Percentiles rank a stretch among this genome's conserved stretches.
Conservation (phyloP, 805 yeast species). For the Zygosaccharomyces bisporus region DNA sequence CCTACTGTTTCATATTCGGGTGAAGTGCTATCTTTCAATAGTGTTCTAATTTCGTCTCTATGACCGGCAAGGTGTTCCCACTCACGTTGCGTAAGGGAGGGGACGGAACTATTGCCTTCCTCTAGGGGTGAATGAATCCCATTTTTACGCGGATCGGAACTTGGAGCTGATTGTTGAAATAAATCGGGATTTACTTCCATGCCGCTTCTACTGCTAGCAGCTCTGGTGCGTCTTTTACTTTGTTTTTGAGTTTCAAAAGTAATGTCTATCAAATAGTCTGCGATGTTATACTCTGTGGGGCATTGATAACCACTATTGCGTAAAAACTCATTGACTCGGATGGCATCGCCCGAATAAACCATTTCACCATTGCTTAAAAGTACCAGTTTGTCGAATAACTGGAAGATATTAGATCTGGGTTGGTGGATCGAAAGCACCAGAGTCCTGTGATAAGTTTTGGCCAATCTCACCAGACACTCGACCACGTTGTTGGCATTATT, state of each 20-base stretch:
- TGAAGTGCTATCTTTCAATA: conserved; percentile 22
- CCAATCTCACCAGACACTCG: conserved; percentile 75
- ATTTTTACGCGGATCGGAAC: conserved; percentile 3
- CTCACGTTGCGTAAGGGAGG: conserved; percentile 59
- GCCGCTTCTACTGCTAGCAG: conserved; percentile 15
- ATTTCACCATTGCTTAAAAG: conserved; percentile 80
- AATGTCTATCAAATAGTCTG: conserved; percentile 88
- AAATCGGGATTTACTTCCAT: conserved; percentile 33
- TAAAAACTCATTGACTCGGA: conserved; percentile 71
- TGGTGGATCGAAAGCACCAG: conserved; percentile 93
- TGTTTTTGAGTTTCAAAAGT: conserved; percentile 53
- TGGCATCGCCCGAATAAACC: conserved; percentile 84
- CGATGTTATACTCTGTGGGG: conserved; percentile 88
- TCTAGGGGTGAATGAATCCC: conserved; percentile 12
- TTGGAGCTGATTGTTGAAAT: conserved; percentile 6
- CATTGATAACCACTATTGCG: conserved; percentile 70
- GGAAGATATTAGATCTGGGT: conserved; percentile 93
- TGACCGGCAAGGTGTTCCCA: conserved; percentile 87
- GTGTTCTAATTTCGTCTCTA: conserved; percentile 57
- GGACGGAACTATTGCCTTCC: conserved; percentile 11
- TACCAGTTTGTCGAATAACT: conserved; percentile 78
- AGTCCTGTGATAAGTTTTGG: conserved; percentile 79
- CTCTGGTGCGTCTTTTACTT: conserved; percentile 8
- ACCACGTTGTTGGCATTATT: conserved; percentile 89
- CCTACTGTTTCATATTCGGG: conserved; percentile 23